These are phyloP conservation scores for Laetiporus sulphureus DNA, from an alignment of 1,284 basidiomycete species.

Conservation along the genomic window DNA sequence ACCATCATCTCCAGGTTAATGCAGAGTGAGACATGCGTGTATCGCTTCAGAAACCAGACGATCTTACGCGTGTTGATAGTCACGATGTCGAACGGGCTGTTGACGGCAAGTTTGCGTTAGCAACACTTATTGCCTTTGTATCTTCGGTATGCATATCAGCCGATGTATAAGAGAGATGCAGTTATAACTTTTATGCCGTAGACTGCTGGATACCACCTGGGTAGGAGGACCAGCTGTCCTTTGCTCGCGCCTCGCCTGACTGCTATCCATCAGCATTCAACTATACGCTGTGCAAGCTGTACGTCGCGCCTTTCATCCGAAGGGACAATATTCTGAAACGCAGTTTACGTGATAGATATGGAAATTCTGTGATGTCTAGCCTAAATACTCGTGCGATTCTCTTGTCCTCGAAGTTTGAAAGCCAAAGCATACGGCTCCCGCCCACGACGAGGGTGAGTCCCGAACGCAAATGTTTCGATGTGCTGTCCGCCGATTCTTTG, in stretches of 20 bases:
- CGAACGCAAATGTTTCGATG: background rate
- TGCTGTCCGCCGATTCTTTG: too few species aligned
- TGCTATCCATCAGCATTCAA: background rate
- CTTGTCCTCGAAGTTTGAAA: background rate
- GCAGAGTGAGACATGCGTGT: conserved; percentile 14
- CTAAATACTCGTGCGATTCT: background rate
- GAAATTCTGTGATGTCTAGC: conserved; percentile 1
- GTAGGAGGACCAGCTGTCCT: background rate
- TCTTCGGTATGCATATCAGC: conserved; percentile 14
- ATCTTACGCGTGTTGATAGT: conserved; percentile 16
- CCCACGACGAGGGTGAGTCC: background rate
- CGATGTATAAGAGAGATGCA: background rate
- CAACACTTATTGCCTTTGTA: conserved; percentile 26
- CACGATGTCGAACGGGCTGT: conserved; percentile 30
- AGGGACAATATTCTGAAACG: background rate
- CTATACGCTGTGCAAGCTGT: conserved; percentile 1
- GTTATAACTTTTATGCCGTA: background rate
- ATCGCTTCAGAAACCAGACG: background rate
- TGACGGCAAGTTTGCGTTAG: conserved; percentile 30
- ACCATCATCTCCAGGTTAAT: conserved; percentile 28
- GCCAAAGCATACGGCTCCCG: background rate
- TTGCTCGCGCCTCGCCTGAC: background rate
- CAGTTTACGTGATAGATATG: background rate
- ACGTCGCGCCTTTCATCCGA: too few species aligned
- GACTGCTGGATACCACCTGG: background rate